Percentiles rank a stretch among this genome's conserved stretches.
Conservation (phyloP, 2,329 filamentous ascomycete species). For the Colletotrichum simmondsii region DNA sequence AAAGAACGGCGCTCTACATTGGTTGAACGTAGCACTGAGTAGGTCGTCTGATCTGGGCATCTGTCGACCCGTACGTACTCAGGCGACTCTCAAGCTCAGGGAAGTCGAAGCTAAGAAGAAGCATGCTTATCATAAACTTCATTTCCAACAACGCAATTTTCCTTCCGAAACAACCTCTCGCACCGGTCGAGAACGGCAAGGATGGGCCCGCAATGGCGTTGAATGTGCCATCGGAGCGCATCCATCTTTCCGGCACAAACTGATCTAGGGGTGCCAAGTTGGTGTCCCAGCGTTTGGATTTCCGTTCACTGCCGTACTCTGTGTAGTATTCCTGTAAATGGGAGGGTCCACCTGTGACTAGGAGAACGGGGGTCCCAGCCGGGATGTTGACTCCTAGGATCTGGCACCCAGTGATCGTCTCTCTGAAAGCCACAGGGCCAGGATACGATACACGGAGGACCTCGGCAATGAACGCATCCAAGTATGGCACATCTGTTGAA, state of each 20-base stretch:
- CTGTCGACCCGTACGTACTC: background rate
- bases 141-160: background rate
- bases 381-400: background rate
- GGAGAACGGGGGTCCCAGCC: background rate
- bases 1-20: background rate
- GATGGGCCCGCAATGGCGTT: background rate
- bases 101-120: background rate
- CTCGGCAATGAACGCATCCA: background rate
- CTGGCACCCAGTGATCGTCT: background rate
- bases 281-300: background rate
- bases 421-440: background rate
- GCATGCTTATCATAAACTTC: background rate
- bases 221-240: background rate
- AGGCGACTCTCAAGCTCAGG: background rate
- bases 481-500: background rate
- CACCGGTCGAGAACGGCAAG: background rate
- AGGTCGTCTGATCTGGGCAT: background rate
- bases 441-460: background rate
- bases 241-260: background rate
- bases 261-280: background rate
- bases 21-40: background rate
- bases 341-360: background rate
- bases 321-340: background rate
- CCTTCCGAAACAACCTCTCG: background rate
- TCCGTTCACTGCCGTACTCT: background rate